Conservation (phyloP, 2,329 filamentous ascomycete species). For the Lachnellula occidentalis region DNA sequence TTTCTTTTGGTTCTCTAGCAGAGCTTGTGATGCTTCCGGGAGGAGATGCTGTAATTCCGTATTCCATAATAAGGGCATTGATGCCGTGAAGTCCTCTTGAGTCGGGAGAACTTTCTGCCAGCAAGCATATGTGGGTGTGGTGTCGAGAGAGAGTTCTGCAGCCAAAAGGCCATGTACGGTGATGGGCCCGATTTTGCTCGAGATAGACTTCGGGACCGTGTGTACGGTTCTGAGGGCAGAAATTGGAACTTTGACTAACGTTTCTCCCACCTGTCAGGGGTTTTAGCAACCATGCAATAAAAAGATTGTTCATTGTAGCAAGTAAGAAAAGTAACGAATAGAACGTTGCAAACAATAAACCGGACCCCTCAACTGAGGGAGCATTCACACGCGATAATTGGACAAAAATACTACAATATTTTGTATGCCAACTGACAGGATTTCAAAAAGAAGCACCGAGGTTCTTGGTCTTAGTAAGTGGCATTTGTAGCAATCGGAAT, state of each 20-base stretch:
- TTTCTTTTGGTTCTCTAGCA: constrained; percentile 49
- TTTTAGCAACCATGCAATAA: not conserved
- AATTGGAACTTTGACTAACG: constrained; percentile 60
- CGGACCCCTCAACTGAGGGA: too few species aligned
- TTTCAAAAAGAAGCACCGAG: too few species aligned
- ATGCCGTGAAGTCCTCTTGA: constrained; percentile 50
- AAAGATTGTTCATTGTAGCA: not conserved
- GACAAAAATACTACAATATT: too few species aligned
- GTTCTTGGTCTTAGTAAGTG: too few species aligned
- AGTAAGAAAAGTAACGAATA: too few species aligned
- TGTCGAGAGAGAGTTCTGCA: constrained; percentile 56
- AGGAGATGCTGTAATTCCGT: constrained; percentile 39
- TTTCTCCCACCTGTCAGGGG: constrained; percentile 46
- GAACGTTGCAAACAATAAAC: too few species aligned
- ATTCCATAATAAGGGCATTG: constrained; percentile 53
- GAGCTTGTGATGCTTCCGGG: constrained; percentile 37
- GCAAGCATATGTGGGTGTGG: constrained; percentile 39
- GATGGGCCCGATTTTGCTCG: constrained; percentile 46
- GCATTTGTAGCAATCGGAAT: too few species aligned
- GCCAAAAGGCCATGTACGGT: constrained; percentile 69
- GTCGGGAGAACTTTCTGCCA: constrained; percentile 68
- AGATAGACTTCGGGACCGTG: constrained; percentile 50
- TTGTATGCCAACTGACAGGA: too few species aligned
- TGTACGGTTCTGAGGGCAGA: constrained; percentile 59
- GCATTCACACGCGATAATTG: too few species aligned